Base-by-base conservation (phyloP, 257 asterid genomes). In the Ehretia macrophylla region DNA sequence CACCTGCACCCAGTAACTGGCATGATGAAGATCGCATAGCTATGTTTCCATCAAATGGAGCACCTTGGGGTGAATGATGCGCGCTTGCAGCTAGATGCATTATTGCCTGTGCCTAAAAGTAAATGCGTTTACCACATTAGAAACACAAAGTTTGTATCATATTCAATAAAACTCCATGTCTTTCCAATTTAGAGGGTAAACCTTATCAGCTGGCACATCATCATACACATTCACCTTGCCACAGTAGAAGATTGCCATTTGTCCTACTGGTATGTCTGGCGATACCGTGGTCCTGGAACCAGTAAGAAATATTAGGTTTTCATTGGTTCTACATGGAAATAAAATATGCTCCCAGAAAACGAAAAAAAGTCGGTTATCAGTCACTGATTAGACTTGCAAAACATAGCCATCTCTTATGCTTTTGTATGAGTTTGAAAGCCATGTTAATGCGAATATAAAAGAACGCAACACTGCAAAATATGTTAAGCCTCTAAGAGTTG, bases 201-300 rank as follows among this genome's bases (percentile, higher is more conserved):
- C 99, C 97, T 88, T 88, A 58, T 84, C 82, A 55, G 79, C 72
- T 23, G 99, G 84, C 73, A 92, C 75, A 68, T 83, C 87, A 70
- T 92, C 97, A 59, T 86, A 88, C 56, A 92, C 99, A 73, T 86
- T 88, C 68, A 92, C 88, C 73, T 84, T 74, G 63, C 99, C 99
- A 51, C 91, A 68, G 62, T 92, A 92, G 71, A 92, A 92, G 67
- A 92, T 84, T 11, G 97, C 77, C 99, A 92, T 84, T 71, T 88
- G 99, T 64, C 94, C 95, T 51, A 51, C 77, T 22, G 79, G 78
- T 35, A 48, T 69, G 69, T 67, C 79, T 49, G 81, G 59, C 40
- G 82, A 39, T 58, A 56, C 81, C 64, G 72, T 56, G 53, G 72
- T 62, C 74, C 98, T 84, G 83, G 66, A 40, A 51, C 4, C 23